Percentiles rank a stretch among this genome's conserved stretches.
These are phyloP conservation scores for Elsinoe necatrix DNA, from an alignment of 2,329 filamentous ascomycete genomes.

Conservation along the genomic window DNA sequence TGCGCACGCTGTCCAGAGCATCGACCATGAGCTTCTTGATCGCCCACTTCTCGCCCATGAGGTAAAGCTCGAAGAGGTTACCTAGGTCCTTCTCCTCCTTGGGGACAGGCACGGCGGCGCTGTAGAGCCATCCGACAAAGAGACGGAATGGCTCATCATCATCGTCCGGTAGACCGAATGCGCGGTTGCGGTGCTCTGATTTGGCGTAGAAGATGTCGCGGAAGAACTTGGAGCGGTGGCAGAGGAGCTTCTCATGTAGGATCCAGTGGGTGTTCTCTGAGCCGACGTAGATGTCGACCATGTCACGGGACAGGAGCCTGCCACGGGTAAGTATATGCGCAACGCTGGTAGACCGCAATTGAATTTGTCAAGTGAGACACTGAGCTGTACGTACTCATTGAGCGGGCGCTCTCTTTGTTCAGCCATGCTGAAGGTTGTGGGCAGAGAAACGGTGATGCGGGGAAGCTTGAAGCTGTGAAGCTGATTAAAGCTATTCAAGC, in stretches of 20 bases:
- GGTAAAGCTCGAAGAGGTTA: constrained; percentile 46
- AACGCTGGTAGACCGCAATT: background rate
- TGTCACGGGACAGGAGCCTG: constrained; percentile 46
- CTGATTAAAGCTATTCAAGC: background rate
- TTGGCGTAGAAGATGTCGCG: constrained; percentile 41
- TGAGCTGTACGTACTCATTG: constrained; percentile 31
- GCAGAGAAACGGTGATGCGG: background rate
- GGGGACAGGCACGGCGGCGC: constrained; percentile 38
- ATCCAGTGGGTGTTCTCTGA: constrained; percentile 47
- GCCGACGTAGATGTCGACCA: constrained; percentile 51
- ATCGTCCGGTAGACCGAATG: constrained; percentile 45
- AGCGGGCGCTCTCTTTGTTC: constrained; percentile 33
- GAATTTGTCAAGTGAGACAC: background rate
- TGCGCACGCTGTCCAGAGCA: constrained; percentile 42
- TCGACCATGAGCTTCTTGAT: constrained; percentile 41
- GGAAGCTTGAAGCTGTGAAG: constrained; percentile 1
- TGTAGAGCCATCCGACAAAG: constrained; percentile 49
- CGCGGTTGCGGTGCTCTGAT: constrained; percentile 30
- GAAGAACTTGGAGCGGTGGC: constrained; percentile 48
- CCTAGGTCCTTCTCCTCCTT: constrained; percentile 44
- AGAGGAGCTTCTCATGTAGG: constrained; percentile 49
- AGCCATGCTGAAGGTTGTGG: constrained; percentile 18
- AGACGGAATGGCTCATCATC: constrained; percentile 44
- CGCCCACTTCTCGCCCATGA: constrained; percentile 46
- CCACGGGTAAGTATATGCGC: constrained; percentile 2